Conservation (phyloP, 495 filamentous ascomycete species). For the Annulohypoxylon bovei region DNA sequence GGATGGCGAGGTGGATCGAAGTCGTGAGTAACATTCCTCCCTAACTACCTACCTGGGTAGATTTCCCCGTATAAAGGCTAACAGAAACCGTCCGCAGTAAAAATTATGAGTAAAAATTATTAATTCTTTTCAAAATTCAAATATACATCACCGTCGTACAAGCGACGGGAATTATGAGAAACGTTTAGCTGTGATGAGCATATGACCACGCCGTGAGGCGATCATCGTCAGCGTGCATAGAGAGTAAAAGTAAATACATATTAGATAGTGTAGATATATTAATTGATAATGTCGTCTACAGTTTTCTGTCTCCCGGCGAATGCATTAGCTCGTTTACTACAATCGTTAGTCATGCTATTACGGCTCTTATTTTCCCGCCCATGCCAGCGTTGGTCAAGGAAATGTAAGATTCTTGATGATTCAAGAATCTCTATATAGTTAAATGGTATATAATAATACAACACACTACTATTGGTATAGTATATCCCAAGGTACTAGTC, state of each 20-base stretch:
- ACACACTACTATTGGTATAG: background rate
- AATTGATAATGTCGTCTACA: background rate
- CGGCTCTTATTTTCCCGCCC: background rate
- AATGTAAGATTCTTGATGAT: background rate
- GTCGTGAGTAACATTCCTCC: constrained; percentile 24
- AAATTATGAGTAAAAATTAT: too few relatives aligned
- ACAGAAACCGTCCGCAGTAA: background rate
- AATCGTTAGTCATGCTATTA: background rate
- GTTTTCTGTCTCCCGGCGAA: background rate
- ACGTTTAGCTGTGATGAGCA: background rate
- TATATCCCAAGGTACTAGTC: background rate
- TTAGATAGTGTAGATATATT: background rate
- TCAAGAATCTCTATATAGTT: background rate
- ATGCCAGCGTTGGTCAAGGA: background rate
- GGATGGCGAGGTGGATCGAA: constrained; percentile 73
- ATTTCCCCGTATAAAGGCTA: background rate
- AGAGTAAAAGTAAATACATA: background rate
- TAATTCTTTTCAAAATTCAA: background rate
- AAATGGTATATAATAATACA: background rate
- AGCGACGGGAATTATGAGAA: background rate
- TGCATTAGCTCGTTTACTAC: background rate
- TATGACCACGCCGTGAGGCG: background rate
- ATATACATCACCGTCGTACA: background rate
- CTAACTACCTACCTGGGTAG: too few relatives aligned
- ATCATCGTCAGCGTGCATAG: background rate